Percentiles rank a stretch among this genome's conserved stretches.
These are phyloP conservation scores for Collybia sordida DNA, from an alignment of 768 basidiomycete genomes.

Conservation along the genomic window DNA sequence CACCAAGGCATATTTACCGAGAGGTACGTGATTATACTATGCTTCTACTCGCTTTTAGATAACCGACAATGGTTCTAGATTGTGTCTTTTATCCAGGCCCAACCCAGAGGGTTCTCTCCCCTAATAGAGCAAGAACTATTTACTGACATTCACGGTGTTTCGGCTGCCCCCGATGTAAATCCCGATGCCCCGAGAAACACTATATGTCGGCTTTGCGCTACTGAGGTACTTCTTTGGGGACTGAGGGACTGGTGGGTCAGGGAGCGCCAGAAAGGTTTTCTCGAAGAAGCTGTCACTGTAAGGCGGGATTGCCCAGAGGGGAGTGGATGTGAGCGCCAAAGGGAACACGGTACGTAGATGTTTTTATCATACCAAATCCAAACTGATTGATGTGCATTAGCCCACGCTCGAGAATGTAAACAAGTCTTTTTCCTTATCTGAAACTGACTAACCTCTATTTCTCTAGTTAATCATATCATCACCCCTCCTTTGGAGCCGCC, in stretches of 20 bases:
- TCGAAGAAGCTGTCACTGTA: conserved; percentile 53
- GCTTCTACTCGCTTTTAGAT: no score
- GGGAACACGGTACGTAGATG: conserved; percentile 59
- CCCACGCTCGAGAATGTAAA: conserved; percentile 78
- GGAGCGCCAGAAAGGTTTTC: conserved; percentile 68
- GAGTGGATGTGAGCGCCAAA: conserved; percentile 56
- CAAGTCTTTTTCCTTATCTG: conserved; percentile 4
- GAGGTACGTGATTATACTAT: conserved; percentile 47
- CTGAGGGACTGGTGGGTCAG: conserved; percentile 82
- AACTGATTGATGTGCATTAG: conserved; percentile 31
- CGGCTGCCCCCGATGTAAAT: conserved; percentile 54
- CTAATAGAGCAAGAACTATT: conserved; percentile 74
- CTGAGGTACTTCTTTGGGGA: conserved; percentile 75
- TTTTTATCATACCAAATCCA: not conserved
- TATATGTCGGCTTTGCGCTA: conserved; percentile 72
- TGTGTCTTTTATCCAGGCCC: conserved; percentile 54
- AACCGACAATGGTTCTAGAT: conserved; percentile 42
- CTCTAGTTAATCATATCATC: conserved; percentile 44
- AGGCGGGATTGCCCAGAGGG: conserved; percentile 72
- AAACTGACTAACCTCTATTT: conserved; percentile 1
- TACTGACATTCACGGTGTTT: conserved; percentile 61
- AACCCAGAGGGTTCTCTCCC: conserved; percentile 62
- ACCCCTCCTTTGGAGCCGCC: conserved; percentile 13
- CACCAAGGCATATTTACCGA: conserved; percentile 73
- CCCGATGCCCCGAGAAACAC: conserved; percentile 56